These are phyloP conservation scores for Candida michaelii DNA, from an alignment of 805 yeast species.

Conservation along the genomic window DNA sequence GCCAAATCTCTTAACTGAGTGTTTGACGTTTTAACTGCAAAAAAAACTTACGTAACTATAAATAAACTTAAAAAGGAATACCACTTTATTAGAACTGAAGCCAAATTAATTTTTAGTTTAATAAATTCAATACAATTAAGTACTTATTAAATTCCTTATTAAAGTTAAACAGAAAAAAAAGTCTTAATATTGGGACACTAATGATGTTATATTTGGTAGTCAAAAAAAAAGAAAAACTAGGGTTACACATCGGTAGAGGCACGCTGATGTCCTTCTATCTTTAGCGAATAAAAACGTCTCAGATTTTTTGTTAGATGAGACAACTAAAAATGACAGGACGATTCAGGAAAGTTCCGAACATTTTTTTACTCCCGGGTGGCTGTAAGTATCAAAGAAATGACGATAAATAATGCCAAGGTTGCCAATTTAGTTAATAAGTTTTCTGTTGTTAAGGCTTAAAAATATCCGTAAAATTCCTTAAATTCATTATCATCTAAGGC, in stretches of 20 bases:
- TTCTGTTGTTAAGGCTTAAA: no score
- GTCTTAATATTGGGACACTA: neutral
- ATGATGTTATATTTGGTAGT: neutral
- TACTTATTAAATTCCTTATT: neutral
- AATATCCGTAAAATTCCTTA: neutral
- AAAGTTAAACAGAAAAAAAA: no score
- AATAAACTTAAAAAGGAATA: neutral
- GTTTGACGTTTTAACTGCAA: neutral
- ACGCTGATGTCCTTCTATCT: neutral
- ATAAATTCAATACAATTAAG: neutral
- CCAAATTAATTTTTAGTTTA: neutral
- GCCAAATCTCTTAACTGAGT: no score
- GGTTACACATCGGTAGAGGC: slow-evolving; percentile 3
- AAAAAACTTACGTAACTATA: neutral
- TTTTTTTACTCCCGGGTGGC: neutral
- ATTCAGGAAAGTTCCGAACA: neutral
- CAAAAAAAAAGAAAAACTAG: neutral
- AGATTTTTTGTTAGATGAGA: neutral
- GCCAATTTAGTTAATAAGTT: neutral
- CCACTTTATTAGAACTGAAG: neutral
- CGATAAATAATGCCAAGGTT: neutral
- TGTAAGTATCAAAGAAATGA: neutral
- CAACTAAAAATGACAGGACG: slow-evolving; percentile 1
- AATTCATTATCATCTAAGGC: slow-evolving; percentile 1
- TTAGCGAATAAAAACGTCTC: slow-evolving; percentile 4